Percentiles rank a stretch among this genome's conserved stretches.
These are phyloP conservation scores for Schizonepeta tenuifolia DNA, from an alignment of 257 asterid species.

Conservation along the genomic window DNA sequence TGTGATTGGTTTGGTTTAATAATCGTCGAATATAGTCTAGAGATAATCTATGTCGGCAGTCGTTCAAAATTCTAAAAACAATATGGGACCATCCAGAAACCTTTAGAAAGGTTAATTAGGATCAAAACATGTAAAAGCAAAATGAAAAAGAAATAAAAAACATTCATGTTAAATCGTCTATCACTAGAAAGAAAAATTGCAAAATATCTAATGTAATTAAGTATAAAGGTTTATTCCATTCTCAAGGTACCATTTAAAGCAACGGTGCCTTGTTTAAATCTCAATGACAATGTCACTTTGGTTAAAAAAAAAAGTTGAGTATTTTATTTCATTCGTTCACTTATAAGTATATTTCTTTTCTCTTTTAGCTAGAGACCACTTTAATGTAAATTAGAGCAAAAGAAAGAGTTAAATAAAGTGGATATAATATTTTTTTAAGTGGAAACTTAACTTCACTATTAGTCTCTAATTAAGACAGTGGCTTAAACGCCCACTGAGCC, in stretches of 20 bases:
- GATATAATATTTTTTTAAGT: too few species aligned
- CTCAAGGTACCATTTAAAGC: not conserved
- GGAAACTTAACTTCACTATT: too few species aligned
- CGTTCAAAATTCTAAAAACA: not conserved
- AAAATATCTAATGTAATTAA: not conserved
- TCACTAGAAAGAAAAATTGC: not conserved
- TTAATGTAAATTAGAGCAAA: too few species aligned
- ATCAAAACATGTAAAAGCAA: not conserved
- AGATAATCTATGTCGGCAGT: not conserved
- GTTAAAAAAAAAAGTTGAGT: too few species aligned
- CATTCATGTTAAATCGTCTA: not conserved
- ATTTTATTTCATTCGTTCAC: too few species aligned
- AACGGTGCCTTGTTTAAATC: not conserved
- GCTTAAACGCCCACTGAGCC: too few species aligned
- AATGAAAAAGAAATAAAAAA: not conserved
- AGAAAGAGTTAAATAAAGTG: too few species aligned
- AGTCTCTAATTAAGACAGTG: too few species aligned
- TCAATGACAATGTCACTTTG: too few species aligned
- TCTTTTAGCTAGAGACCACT: too few species aligned
- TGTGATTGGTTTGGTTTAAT: not conserved
- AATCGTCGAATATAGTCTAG: not conserved
- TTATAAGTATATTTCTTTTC: too few species aligned
- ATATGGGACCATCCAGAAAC: not conserved
- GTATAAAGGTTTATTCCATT: not conserved
- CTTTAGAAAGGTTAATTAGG: not conserved